Evolutionary conservation across 2,329 filamentous ascomycete genomes (phyloP).

Genomic region (Colletotrichum lini): DNA sequence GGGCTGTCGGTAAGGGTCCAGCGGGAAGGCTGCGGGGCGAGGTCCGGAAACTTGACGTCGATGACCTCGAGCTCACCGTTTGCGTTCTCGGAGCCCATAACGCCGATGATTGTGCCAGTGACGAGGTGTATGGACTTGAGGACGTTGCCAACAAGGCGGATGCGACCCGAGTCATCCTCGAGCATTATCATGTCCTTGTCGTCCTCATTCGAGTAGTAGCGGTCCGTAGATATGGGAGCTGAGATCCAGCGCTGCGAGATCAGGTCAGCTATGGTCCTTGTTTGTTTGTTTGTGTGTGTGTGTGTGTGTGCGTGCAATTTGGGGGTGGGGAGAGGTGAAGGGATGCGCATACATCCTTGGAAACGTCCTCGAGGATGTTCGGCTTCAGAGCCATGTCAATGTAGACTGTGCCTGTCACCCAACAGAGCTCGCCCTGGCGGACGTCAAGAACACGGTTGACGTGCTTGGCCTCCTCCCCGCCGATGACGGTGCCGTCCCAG

Average conservation of each 20-base stretch:
- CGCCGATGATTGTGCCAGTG: slow-evolving; percentile 94
- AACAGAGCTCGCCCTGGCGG: slow-evolving; percentile 94
- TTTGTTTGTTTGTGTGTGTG: too few species aligned
- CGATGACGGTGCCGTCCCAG: slow-evolving; percentile 86
- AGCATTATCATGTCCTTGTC: slow-evolving; percentile 81
- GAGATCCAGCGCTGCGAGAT: slow-evolving; percentile 85
- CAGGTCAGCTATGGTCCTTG: neutral
- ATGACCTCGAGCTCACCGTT: slow-evolving; percentile 95
- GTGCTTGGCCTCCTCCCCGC: slow-evolving; percentile 79
- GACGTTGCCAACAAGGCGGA: slow-evolving; percentile 81
- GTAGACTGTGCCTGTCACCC: slow-evolving; percentile 94
- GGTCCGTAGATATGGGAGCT: slow-evolving; percentile 81
- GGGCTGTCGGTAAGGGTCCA: slow-evolving; percentile 77
- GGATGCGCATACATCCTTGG: slow-evolving; percentile 79
- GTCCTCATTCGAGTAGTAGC: slow-evolving; percentile 76
- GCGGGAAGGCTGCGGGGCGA: slow-evolving; percentile 84
- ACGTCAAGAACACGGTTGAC: slow-evolving; percentile 96
- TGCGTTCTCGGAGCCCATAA: slow-evolving; percentile 92
- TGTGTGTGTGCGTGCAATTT: neutral
- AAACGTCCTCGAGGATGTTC: slow-evolving; percentile 94
- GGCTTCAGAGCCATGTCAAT: slow-evolving; percentile 98
- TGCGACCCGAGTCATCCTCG: slow-evolving; percentile 94
- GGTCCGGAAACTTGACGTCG: slow-evolving; percentile 89
- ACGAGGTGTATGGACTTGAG: slow-evolving; percentile 81
- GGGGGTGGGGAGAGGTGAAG: neutral